phyloP scores from a whole-genome alignment of 768 basidiomycete species.

The Trichaptum fuscoviolaceum region DNA sequence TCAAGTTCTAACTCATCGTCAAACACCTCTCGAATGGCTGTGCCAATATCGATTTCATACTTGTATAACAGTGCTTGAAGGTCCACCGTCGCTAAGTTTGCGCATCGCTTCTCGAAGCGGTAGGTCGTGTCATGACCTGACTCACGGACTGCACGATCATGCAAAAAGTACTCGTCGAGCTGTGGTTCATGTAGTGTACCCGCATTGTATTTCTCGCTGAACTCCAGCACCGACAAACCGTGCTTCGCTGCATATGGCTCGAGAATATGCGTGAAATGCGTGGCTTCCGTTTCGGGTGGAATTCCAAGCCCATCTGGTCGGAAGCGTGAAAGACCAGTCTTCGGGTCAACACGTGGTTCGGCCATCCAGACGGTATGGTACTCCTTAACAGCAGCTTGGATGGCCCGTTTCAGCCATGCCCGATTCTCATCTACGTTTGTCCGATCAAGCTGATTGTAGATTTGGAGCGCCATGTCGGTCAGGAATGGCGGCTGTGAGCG shows the following conservation, averaged over 20 bases:
- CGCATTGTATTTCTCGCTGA: conserved; percentile 93
- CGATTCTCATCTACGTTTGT: conserved; percentile 76
- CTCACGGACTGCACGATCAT: conserved; percentile 94
- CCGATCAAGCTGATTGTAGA: conserved; percentile 93
- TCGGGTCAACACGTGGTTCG: conserved; percentile 89
- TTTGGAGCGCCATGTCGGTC: conserved; percentile 97
- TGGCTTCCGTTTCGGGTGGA: conserved; percentile 97
- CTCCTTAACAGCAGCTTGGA: conserved; percentile 97
- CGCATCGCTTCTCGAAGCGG: conserved; percentile 95
- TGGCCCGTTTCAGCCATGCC: conserved; percentile 90
- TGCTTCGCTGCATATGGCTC: conserved; percentile 92
- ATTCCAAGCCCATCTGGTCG: conserved; percentile 93
- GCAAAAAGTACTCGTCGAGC: conserved; percentile 96
- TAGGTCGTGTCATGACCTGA: conserved; percentile 96
- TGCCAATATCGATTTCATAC: conserved; percentile 98
- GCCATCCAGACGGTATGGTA: conserved; percentile 98
- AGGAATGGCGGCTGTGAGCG: conserved; percentile 98
- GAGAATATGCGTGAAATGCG: conserved; percentile 96
- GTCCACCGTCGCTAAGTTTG: conserved; percentile 95
- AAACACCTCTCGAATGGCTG: conserved; percentile 92
- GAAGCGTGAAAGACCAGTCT: conserved; percentile 91
- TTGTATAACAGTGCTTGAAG: conserved; percentile 95
- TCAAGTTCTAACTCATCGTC: conserved; percentile 89
- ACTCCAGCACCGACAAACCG: conserved; percentile 90
- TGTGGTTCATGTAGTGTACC: conserved; percentile 76